Evolutionary conservation across 805 yeast genomes (phyloP).

Genomic region (Lipomyces yamadae): DNA sequence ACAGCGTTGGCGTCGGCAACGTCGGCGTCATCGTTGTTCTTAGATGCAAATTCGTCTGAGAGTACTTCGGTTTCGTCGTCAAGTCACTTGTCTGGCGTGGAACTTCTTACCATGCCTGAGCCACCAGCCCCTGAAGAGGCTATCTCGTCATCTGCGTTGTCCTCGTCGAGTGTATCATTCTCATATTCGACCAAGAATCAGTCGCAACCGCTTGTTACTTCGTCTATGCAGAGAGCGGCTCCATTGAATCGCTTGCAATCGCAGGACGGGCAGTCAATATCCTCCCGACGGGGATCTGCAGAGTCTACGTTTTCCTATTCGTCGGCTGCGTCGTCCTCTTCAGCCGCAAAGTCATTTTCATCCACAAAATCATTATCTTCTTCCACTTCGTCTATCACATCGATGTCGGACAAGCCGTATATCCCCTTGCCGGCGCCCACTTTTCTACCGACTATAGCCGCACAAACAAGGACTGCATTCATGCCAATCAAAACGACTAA

Average conservation of each 20-base stretch:
- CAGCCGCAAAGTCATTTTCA: conserved; percentile 10
- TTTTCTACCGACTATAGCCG: conserved; percentile 11
- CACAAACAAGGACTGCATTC: conserved; percentile 10
- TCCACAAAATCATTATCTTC: conserved; percentile 12
- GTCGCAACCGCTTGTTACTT: conserved; percentile 10
- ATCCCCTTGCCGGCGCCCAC: conserved; percentile 27
- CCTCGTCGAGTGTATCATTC: conserved; percentile 5
- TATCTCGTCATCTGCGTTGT: neutral
- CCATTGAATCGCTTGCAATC: neutral
- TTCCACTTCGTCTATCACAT: conserved; percentile 8
- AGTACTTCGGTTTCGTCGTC: neutral
- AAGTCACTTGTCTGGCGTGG: neutral
- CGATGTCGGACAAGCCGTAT: conserved; percentile 24
- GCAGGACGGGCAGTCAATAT: neutral
- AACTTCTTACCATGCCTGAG: neutral
- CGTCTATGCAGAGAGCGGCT: conserved; percentile 16
- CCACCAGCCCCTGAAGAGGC: neutral
- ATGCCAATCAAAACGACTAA: conserved; percentile 14
- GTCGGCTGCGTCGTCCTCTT: conserved; percentile 6
- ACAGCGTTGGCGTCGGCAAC: neutral
- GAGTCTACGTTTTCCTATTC: conserved; percentile 12
- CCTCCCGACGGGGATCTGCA: conserved; percentile 9
- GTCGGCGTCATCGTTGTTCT: neutral
- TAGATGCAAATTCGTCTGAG: too few relatives aligned
- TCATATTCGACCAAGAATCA: conserved; percentile 28